Percentiles rank a stretch among this genome's conserved stretches.
These are phyloP conservation scores for Boletus rubropictus DNA, from an alignment of 768 basidiomycete genomes.

Conservation along the genomic window DNA sequence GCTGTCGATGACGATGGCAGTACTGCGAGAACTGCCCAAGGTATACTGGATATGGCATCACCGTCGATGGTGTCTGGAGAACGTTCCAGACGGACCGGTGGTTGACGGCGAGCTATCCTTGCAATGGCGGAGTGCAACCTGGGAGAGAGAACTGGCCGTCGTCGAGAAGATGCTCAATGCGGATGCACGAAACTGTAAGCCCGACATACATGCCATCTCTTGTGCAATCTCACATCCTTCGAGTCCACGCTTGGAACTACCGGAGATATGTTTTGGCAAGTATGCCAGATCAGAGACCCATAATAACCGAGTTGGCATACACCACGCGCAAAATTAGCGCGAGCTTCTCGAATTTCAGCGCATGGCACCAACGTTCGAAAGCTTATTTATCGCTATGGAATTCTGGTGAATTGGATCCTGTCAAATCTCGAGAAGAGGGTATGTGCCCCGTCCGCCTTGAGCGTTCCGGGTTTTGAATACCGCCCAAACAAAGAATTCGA, in stretches of 20 bases:
- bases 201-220: neutral
- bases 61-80: slow-evolving; percentile 88
- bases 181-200: slow-evolving; percentile 89
- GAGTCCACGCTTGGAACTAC: slow-evolving; percentile 96
- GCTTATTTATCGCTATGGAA: slow-evolving; percentile 65
- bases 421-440: slow-evolving; percentile 67
- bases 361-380: slow-evolving; percentile 97
- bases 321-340: slow-evolving; percentile 87
- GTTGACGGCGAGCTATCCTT: slow-evolving; percentile 36
- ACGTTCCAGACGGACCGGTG: slow-evolving; percentile 70
- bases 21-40: slow-evolving; percentile 84
- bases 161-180: slow-evolving; percentile 90
- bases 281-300: slow-evolving; percentile 54
- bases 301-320: slow-evolving; percentile 70
- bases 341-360: slow-evolving; percentile 97
- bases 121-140: slow-evolving; percentile 74
- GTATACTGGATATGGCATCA: slow-evolving; percentile 99
- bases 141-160: slow-evolving; percentile 81
- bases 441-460: slow-evolving; percentile 12
- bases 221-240: slow-evolving; percentile 3
- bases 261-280: slow-evolving; percentile 76
- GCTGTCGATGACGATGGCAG: slow-evolving; percentile 71
- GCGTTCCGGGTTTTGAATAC: neutral
- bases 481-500: slow-evolving; percentile 66
- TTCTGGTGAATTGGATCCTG: slow-evolving; percentile 44